Evolutionary conservation across 78 protist genomes (phyloP).

Genomic region (slime mould (Dictyostelium discoideum)): dicty_2.7 NC_007089.4:1578001-1578500

Average conservation of each 20-base stretch:
- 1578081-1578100: too few species aligned
- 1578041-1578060: too few species aligned
- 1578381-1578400: constrained; percentile 94
- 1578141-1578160: too few species aligned
- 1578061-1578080: too few species aligned
- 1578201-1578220: too few species aligned
- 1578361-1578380: constrained; percentile 93
- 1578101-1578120: too few species aligned
- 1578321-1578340: constrained; percentile 93
- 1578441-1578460: constrained; percentile 88
- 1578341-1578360: constrained; percentile 93
- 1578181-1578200: too few species aligned
- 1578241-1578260: constrained; percentile 59
- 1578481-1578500: constrained; percentile 93
- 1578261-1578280: constrained; percentile 86
- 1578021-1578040: neutral
- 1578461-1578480: constrained; percentile 95
- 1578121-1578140: too few species aligned
- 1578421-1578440: constrained; percentile 94
- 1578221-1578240: constrained; percentile 58
- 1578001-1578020: neutral
- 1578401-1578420: constrained; percentile 91
- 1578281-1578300: constrained; percentile 92
- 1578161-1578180: too few species aligned
- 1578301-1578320: constrained; percentile 94